Evolutionary conservation across 306 rosid species (phyloP).

Genomic region (Trifolium dubium): DNA sequence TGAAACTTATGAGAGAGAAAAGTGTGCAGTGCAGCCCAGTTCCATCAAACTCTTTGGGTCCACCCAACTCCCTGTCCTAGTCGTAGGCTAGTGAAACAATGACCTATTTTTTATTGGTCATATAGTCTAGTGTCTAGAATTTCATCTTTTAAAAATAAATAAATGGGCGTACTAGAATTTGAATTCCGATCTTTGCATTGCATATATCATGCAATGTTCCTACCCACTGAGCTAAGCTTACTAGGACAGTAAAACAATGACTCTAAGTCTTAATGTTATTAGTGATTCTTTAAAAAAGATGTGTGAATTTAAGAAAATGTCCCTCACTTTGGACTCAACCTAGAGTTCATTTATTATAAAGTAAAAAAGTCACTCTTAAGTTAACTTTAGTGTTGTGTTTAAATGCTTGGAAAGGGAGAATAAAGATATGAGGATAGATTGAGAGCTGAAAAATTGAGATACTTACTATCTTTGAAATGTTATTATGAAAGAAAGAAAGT

Average conservation of each 20-base stretch:
- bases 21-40: constrained; percentile 32
- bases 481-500: neutral
- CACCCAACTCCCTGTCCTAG: constrained; percentile 24
- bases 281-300: neutral
- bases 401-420: neutral
- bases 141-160: no score
- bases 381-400: constrained; percentile 7
- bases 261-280: no score
- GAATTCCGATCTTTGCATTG: no score
- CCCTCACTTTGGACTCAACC: neutral
- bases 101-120: no score
- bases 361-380: neutral
- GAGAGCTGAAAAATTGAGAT: neutral
- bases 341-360: constrained; percentile 11
- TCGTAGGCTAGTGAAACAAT: neutral
- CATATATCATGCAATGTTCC: no score
- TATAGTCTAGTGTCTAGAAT: no score
- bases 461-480: neutral
- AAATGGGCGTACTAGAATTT: no score
- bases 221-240: no score
- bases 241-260: no score
- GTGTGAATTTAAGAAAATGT: neutral
- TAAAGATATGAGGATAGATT: neutral
- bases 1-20: constrained; percentile 5
- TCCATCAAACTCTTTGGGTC: constrained; percentile 43